Percentiles rank a stretch among this genome's conserved stretches.
Evolutionary conservation across 1,284 basidiomycete species (phyloP).

Genomic region (Grifola frondosa): DNA sequence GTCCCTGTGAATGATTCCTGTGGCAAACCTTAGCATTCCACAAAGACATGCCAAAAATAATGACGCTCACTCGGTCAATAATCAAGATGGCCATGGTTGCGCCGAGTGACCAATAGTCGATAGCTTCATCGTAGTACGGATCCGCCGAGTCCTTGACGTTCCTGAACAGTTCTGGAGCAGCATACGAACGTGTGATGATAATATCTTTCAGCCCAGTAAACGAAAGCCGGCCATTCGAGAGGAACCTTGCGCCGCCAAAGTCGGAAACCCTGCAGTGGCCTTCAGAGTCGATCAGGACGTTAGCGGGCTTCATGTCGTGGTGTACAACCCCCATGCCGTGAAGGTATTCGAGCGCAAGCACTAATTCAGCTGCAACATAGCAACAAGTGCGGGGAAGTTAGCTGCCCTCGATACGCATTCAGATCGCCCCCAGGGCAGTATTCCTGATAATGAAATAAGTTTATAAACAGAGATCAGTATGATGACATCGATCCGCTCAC

Average conservation of each 20-base stretch:
- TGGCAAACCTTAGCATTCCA: too few species aligned
- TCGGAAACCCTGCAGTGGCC: slow-evolving; percentile 68
- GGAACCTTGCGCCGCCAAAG: slow-evolving; percentile 44
- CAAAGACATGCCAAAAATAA: too few species aligned
- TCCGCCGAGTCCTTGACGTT: not conserved
- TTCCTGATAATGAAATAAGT: too few species aligned
- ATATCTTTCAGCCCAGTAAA: slow-evolving; percentile 4
- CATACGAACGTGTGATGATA: slow-evolving; percentile 20
- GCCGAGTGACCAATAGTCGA: slow-evolving; percentile 29
- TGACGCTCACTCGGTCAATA: slow-evolving; percentile 14
- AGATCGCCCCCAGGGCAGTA: too few species aligned
- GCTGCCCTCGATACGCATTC: not conserved
- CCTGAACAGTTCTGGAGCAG: slow-evolving; percentile 26
- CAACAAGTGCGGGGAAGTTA: too few species aligned
- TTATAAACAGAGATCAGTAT: too few species aligned
- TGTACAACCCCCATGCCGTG: slow-evolving; percentile 28
- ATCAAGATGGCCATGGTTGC: slow-evolving; percentile 14
- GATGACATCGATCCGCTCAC: too few species aligned
- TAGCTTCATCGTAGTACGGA: slow-evolving; percentile 17
- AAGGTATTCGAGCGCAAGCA: slow-evolving; percentile 27
- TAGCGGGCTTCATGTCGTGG: slow-evolving; percentile 66
- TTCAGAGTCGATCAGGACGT: slow-evolving; percentile 61
- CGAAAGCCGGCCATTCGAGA: slow-evolving; percentile 2
- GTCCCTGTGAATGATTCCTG: too few species aligned
- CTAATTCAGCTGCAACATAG: too few species aligned